phyloP scores from a whole-genome alignment of 352 stramenopile species.

The Pythium rishiriense region DNA sequence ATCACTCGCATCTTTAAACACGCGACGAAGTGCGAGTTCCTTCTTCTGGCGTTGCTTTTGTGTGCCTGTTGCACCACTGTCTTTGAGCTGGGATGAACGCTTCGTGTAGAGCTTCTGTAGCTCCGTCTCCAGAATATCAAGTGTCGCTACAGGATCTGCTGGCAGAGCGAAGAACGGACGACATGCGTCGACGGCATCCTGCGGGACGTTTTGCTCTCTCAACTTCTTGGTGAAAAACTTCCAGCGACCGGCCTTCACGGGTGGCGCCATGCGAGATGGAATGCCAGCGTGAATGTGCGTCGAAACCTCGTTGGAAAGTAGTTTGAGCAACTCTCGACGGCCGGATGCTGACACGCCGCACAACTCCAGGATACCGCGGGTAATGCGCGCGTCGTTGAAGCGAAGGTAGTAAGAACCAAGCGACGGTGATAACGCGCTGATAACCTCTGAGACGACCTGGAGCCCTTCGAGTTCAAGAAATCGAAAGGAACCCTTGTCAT shows the following conservation, averaged over 20 bases:
- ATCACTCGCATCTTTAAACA: slow-evolving; percentile 74
- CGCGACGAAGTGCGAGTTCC: slow-evolving; percentile 54
- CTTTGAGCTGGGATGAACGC: slow-evolving; percentile 35
- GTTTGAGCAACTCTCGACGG: slow-evolving; percentile 68
- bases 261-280: slow-evolving; percentile 57
- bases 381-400: slow-evolving; percentile 78
- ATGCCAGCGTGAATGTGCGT: slow-evolving; percentile 60
- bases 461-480: slow-evolving; percentile 79
- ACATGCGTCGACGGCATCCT: slow-evolving; percentile 53
- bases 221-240: slow-evolving; percentile 78
- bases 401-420: slow-evolving; percentile 79
- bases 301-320: slow-evolving; percentile 78
- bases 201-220: slow-evolving; percentile 52
- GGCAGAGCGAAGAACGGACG: slow-evolving; percentile 80
- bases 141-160: slow-evolving; percentile 54
- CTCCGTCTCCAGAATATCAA: slow-evolving; percentile 70
- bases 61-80: background rate
- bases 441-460: slow-evolving; percentile 77
- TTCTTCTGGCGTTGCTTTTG: slow-evolving; percentile 69
- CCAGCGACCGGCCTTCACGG: slow-evolving; percentile 63
- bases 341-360: slow-evolving; percentile 51
- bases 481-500: slow-evolving; percentile 59
- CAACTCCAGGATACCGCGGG: slow-evolving; percentile 66
- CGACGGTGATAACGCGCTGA: slow-evolving; percentile 53
- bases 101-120: slow-evolving; percentile 60